phyloP scores from a whole-genome alignment of 345 rosid genomes.

The Dipteronia sinensis region DNA sequence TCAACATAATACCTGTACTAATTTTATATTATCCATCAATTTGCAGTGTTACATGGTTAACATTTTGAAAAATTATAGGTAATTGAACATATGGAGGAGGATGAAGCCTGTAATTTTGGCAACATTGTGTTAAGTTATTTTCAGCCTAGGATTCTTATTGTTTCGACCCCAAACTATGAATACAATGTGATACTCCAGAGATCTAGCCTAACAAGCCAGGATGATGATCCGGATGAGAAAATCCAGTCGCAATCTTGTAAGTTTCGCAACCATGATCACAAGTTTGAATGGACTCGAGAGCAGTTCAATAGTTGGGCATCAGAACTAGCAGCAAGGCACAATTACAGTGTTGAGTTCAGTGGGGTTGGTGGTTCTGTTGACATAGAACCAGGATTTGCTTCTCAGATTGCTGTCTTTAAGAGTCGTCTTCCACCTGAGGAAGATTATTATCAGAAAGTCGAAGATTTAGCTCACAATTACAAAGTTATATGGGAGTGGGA shows the following conservation, averaged over 20 bases:
- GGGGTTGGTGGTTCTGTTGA: constrained; percentile 87
- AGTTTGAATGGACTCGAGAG: constrained; percentile 95
- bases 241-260: constrained; percentile 46
- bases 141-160: constrained; percentile 62
- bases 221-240: constrained; percentile 59
- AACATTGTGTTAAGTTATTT: constrained; percentile 61
- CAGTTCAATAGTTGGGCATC: constrained; percentile 80
- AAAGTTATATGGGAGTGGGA: constrained; percentile 84
- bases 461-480: constrained; percentile 33
- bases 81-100: constrained; percentile 98
- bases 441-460: constrained; percentile 13
- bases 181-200: constrained; percentile 81
- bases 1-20: not conserved
- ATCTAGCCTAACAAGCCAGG: constrained; percentile 43
- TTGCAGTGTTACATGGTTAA: not conserved
- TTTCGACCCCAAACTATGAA: constrained; percentile 95
- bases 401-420: constrained; percentile 83
- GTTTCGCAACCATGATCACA: constrained; percentile 95
- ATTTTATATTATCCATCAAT: not conserved
- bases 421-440: constrained; percentile 23
- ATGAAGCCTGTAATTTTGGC: constrained; percentile 70
- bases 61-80: constrained; percentile 47
- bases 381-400: constrained; percentile 82
- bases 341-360: constrained; percentile 74
- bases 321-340: constrained; percentile 53